These are phyloP conservation scores for Blumeria graminis DNA, from an alignment of 2,329 filamentous ascomycete species.

Conservation along the genomic window DNA sequence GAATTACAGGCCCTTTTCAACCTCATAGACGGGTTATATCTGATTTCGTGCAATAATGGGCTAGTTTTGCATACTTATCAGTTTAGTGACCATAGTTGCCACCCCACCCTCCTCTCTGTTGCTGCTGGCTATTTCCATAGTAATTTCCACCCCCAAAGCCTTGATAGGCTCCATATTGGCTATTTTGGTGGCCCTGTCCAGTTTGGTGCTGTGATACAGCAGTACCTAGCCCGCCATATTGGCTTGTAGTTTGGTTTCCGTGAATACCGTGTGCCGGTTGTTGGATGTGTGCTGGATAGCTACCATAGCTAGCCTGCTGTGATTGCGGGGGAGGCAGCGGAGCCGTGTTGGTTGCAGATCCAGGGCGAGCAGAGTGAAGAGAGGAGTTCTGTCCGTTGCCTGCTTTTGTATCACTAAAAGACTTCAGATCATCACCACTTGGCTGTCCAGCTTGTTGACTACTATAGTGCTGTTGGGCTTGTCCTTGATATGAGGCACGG, in stretches of 20 bases:
- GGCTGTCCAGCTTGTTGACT: slow-evolving; percentile 13
- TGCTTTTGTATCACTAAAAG: slow-evolving; percentile 16
- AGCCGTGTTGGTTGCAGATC: slow-evolving; percentile 16
- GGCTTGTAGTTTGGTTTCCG: slow-evolving; percentile 14
- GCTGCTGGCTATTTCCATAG: slow-evolving; percentile 17
- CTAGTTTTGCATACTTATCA: slow-evolving; percentile 1
- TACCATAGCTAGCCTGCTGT: slow-evolving; percentile 15
- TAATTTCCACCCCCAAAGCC: slow-evolving; percentile 19
- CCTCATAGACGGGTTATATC: slow-evolving; percentile 8
- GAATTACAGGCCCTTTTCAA: slow-evolving; percentile 8
- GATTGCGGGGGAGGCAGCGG: slow-evolving; percentile 15
- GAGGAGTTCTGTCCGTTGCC: slow-evolving; percentile 16
- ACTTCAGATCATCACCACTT: slow-evolving; percentile 16
- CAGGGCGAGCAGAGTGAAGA: slow-evolving; percentile 15
- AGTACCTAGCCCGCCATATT: slow-evolving; percentile 21
- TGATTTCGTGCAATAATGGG: slow-evolving; percentile 11
- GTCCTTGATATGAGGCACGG: slow-evolving; percentile 15
- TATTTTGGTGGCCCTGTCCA: slow-evolving; percentile 19
- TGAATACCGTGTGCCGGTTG: slow-evolving; percentile 16
- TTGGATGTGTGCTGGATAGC: slow-evolving; percentile 16
- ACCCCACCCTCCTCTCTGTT: slow-evolving; percentile 22
- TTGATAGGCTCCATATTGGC: slow-evolving; percentile 21
- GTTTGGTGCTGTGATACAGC: slow-evolving; percentile 24
- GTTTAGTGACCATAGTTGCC: slow-evolving; percentile 20
- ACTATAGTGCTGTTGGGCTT: slow-evolving; percentile 13